These are phyloP conservation scores for Opeltia flavorubescens DNA, from an alignment of 495 filamentous ascomycete genomes.

Conservation along the genomic window DNA sequence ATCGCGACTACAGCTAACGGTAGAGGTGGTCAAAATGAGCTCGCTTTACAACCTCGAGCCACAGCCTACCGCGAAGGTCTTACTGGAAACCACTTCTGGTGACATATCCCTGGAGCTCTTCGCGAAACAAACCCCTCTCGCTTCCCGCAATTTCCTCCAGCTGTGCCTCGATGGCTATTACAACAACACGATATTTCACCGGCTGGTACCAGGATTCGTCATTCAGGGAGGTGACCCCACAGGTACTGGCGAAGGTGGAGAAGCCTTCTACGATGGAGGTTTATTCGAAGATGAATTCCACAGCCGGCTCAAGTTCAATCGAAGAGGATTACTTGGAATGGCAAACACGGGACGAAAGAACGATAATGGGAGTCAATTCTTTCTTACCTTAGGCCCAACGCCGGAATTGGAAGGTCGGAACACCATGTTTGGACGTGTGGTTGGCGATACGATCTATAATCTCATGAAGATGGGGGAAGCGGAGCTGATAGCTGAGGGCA, in stretches of 20 bases:
- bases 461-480: conserved; percentile 81
- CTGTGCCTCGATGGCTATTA: conserved; percentile 92
- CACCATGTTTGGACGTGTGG: conserved; percentile 85
- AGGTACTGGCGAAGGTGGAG: conserved; percentile 81
- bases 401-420: conserved; percentile 82
- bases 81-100: conserved; percentile 78
- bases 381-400: conserved; percentile 71
- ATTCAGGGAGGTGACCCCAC: conserved; percentile 91
- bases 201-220: conserved; percentile 80
- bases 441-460: conserved; percentile 91
- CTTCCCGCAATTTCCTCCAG: conserved; percentile 92
- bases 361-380: conserved; percentile 74
- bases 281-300: conserved; percentile 85
- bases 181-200: conserved; percentile 81
- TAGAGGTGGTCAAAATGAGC: too few species aligned
- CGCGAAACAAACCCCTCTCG: conserved; percentile 81
- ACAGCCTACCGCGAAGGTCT: conserved; percentile 74
- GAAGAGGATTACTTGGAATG: conserved; percentile 81
- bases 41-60: conserved; percentile 89
- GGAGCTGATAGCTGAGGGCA: conserved; percentile 57
- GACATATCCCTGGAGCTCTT: conserved; percentile 85
- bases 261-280: conserved; percentile 78
- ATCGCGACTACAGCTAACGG: too few species aligned
- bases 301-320: conserved; percentile 80
- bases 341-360: conserved; percentile 63